Base-by-base conservation (phyloP, 495 filamentous ascomycete species). In the Penicillium antarcticum region DNA sequence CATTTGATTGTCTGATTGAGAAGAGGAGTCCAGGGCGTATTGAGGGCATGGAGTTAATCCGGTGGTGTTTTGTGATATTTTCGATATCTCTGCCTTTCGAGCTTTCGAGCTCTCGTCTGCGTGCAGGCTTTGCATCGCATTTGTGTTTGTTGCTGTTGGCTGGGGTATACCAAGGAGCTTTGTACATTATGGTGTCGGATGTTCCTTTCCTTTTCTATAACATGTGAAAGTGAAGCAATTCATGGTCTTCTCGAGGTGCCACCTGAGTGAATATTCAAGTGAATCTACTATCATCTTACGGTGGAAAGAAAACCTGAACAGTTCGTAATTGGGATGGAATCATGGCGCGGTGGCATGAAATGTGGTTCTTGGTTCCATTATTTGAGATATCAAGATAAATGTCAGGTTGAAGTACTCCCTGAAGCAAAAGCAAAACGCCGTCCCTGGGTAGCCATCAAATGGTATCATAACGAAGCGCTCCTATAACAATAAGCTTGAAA, bases 381-480 rank as follows among this genome's bases (percentile, higher is more conserved):
- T n/a, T n/a, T n/a, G n/a, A n/a, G 10, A 26, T 32, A 21, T n/a
- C n/a, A 42, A 13, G 35, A 24, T n/a, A 33, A 23, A 31, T 19
- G 14, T 17, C 26, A 18, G 16, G 38, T 11, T 13, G 32, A 31
- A 33, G 13, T 23, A 23, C 21, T 23, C 21, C 21, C 23, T 5
- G 26, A 34, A 51, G 13, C 29, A 39, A 34, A 36, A 9, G 17
- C 17, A 35, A 45, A 61, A 64, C 54, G 51, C 61, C 61, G 43
- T 45, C 18, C 45, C 49, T 31, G 42, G 50, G 51, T 55, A 51
- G 50, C 31, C 55, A 60, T 60, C 43, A 61, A 41, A 66, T 67
- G 63, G 67, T 67, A 68, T 70, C 67, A 57, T 61, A 61, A 60
- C 57, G 17, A 51, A 41, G 45, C 48, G 48, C 53, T 42, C 14